These are phyloP conservation scores for Ilyonectria robusta DNA, from an alignment of 2,329 filamentous ascomycete species.

Conservation along the genomic window DNA sequence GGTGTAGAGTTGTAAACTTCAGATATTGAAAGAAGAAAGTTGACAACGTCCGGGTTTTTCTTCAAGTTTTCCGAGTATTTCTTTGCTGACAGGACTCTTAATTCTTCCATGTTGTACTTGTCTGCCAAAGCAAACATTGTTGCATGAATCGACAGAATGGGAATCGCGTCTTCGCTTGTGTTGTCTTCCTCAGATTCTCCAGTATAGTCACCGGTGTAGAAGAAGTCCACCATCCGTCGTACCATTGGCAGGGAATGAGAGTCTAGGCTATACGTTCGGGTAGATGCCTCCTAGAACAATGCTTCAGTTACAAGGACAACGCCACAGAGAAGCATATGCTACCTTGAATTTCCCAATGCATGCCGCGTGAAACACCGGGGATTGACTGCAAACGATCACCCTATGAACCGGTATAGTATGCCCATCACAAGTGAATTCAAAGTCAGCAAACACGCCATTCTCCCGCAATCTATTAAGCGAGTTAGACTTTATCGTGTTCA, in stretches of 20 bases:
- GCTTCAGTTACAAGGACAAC: neutral
- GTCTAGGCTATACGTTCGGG: constrained; percentile 24
- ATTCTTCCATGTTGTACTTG: constrained; percentile 31
- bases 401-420: neutral
- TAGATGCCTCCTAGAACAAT: constrained; percentile 8
- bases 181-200: neutral
- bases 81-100: constrained; percentile 5
- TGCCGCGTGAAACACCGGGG: neutral
- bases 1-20: constrained; percentile 14
- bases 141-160: constrained; percentile 3
- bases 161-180: neutral
- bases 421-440: constrained; percentile 8
- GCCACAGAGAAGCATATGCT: neutral
- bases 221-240: constrained; percentile 33
- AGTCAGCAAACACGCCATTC: constrained; percentile 17
- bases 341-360: constrained; percentile 11
- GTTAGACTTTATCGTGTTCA: constrained; percentile 3
- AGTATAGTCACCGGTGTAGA: constrained; percentile 30
- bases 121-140: constrained; percentile 32
- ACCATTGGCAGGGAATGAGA: constrained; percentile 17
- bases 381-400: constrained; percentile 13
- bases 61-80: constrained; percentile 19
- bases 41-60: neutral
- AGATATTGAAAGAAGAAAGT: neutral
- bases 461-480: neutral